These are phyloP conservation scores for Cutaneotrichosporon sp. DNA, from an alignment of 1,284 basidiomycete species.

Conservation along the genomic window DNA sequence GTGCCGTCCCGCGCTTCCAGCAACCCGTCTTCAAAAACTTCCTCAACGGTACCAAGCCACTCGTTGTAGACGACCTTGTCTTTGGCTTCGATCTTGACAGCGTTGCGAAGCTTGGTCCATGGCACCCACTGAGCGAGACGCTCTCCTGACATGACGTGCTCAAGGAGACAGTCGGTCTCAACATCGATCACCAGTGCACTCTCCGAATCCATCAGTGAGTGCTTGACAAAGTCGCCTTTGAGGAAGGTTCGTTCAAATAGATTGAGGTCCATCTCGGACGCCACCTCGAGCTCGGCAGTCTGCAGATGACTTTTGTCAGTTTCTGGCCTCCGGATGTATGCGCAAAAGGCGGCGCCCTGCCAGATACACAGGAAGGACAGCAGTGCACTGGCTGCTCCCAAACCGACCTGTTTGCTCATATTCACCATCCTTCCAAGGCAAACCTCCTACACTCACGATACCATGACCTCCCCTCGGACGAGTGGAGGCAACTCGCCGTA, in stretches of 20 bases:
- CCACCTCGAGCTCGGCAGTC: constrained; percentile 60
- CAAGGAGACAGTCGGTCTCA: constrained; percentile 60
- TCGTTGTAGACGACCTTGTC: constrained; percentile 76
- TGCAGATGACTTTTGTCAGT: constrained; percentile 47
- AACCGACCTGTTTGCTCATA: no score
- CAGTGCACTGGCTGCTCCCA: no score
- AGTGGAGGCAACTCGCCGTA: constrained; percentile 71
- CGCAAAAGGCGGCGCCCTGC: no score
- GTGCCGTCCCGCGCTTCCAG: constrained; percentile 56
- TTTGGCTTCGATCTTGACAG: constrained; percentile 55
- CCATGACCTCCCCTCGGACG: constrained; percentile 62
- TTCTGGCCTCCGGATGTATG: no score
- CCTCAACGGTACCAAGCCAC: constrained; percentile 74
- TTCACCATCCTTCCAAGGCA: no score
- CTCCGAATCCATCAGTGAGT: constrained; percentile 62
- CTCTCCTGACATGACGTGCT: constrained; percentile 67
- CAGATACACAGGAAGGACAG: no score
- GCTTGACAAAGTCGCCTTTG: constrained; percentile 76
- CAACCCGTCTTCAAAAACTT: constrained; percentile 74
- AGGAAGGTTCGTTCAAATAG: constrained; percentile 75
- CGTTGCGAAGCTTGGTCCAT: constrained; percentile 57
- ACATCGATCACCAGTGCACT: constrained; percentile 70
- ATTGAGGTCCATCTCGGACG: constrained; percentile 62
- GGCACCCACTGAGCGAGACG: constrained; percentile 61
- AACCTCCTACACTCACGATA: background rate